These are phyloP conservation scores for Elaeis oleifera DNA, from an alignment of 202 grass and related monocot species.

Conservation along the genomic window DNA sequence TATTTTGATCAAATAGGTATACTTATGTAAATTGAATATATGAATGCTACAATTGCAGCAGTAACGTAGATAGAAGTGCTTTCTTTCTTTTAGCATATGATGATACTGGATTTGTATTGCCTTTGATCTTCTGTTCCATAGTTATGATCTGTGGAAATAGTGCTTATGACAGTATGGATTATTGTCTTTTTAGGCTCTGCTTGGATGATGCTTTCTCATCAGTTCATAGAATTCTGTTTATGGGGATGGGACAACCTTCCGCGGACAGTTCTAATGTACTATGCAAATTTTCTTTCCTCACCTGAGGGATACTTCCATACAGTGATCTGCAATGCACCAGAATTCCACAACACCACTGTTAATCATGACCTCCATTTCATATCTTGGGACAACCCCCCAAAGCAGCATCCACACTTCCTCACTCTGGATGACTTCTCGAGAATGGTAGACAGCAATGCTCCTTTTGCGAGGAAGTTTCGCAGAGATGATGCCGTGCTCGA, in stretches of 20 bases:
- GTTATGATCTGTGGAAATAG: too few relatives aligned
- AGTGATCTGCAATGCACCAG: constrained; percentile 81
- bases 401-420: constrained; percentile 95
- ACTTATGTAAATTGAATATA: too few relatives aligned
- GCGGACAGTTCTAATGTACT: constrained; percentile 90
- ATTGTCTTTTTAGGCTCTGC: constrained; percentile 48
- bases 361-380: constrained; percentile 98
- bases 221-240: constrained; percentile 89
- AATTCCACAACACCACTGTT: constrained; percentile 85
- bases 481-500: constrained; percentile 78
- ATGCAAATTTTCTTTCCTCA: constrained; percentile 95
- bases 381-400: constrained; percentile 98
- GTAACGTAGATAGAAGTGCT: too few relatives aligned
- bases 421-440: constrained; percentile 46
- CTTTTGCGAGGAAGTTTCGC: constrained; percentile 87
- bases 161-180: too few relatives aligned
- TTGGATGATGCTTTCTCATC: constrained; percentile 90
- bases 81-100: too few relatives aligned
- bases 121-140: too few relatives aligned
- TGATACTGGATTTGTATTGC: too few relatives aligned
- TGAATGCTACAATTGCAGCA: too few relatives aligned
- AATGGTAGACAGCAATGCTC: constrained; percentile 75
- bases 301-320: constrained; percentile 99
- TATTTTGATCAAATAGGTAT: too few relatives aligned
- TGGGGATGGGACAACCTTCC: constrained; percentile 99